Evolutionary conservation across 148 eudicot genomes (phyloP).

Genomic region (Agrostemma githago): DNA sequence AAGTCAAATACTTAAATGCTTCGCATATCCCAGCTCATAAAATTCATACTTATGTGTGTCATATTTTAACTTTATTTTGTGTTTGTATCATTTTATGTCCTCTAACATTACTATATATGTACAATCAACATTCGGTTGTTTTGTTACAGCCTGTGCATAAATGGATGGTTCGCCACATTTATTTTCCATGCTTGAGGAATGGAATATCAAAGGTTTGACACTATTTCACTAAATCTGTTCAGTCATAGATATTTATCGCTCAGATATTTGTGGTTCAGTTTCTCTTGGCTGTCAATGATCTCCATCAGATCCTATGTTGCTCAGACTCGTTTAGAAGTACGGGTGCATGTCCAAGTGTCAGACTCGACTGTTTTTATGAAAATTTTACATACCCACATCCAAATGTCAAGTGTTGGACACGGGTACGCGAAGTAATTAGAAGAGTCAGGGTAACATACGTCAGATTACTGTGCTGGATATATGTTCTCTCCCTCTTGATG

Average conservation of each 20-base stretch:
- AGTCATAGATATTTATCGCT: background rate
- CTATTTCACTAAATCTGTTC: background rate
- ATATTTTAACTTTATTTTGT: background rate
- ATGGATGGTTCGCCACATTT: conserved; percentile 94
- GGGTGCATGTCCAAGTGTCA: too few species aligned
- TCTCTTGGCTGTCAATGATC: background rate
- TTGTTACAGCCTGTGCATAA: conserved; percentile 83
- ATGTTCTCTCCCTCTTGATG: background rate
- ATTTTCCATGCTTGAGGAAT: conserved; percentile 83
- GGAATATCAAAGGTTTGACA: conserved; percentile 77
- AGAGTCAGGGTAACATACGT: too few species aligned
- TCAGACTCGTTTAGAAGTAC: too few species aligned
- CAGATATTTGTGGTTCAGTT: background rate
- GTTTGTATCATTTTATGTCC: background rate
- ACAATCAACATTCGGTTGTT: background rate
- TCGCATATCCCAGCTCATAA: background rate
- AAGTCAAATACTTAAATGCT: background rate
- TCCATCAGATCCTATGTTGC: too few species aligned
- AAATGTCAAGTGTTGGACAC: too few species aligned
- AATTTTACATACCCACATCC: too few species aligned
- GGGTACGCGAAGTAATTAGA: too few species aligned
- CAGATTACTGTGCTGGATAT: background rate
- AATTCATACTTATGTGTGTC: background rate
- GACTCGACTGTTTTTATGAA: too few species aligned
- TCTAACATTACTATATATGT: background rate